A percentile compares a stretch with the other conserved stretches of the same genome.
These are phyloP conservation scores for Pachyrhizus erosus DNA, from an alignment of 306 rosid genomes.

Conservation along the genomic window DNA sequence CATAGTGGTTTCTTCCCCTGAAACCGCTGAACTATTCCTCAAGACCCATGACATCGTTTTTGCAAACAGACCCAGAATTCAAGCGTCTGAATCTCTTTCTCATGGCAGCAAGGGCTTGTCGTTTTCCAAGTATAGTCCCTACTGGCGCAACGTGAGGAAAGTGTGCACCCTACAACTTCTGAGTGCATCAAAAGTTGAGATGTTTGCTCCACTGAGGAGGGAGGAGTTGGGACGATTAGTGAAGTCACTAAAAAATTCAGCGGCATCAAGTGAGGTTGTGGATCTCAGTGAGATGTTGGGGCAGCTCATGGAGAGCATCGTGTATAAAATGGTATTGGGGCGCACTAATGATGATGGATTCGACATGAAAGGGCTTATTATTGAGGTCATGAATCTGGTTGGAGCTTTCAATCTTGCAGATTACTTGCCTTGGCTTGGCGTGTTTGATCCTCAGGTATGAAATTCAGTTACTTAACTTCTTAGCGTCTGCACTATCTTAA, in stretches of 20 bases:
- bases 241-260: background rate
- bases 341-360: background rate
- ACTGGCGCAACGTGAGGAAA: conserved; percentile 51
- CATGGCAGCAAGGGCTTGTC: conserved; percentile 32
- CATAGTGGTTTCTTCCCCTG: conserved; percentile 49
- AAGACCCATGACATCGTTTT: conserved; percentile 51
- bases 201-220: conserved; percentile 39
- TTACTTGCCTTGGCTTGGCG: conserved; percentile 2
- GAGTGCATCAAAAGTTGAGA: conserved; percentile 17
- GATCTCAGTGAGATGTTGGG: background rate
- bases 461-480: no score
- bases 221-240: background rate
- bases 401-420: conserved; percentile 40
- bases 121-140: conserved; percentile 11
- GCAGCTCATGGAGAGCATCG: background rate
- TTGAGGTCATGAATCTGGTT: background rate
- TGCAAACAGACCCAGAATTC: conserved; percentile 14
- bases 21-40: conserved; percentile 56
- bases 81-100: background rate
- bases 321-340: conserved; percentile 5
- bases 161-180: conserved; percentile 34
- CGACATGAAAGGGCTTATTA: background rate
- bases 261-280: background rate
- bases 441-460: conserved; percentile 40
- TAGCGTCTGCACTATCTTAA: no score